A percentile compares a stretch with the other conserved stretches of the same genome.
Conservation (phyloP, 257 asterid species). For the Oldenlandia corymbosa region DNA sequence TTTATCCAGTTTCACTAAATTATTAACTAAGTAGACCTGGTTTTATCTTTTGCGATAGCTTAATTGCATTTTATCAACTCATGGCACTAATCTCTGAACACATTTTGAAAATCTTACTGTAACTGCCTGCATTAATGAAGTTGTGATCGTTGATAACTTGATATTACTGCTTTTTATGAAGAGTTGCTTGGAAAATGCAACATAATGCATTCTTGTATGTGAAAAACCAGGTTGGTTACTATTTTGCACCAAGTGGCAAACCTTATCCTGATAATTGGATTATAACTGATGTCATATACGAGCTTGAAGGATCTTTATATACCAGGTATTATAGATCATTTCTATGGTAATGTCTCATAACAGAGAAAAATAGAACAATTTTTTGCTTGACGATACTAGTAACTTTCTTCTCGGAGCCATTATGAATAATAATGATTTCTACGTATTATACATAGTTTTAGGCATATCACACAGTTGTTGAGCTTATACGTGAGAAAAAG, state of each 20-base stretch:
- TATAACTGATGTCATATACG: constrained; percentile 78
- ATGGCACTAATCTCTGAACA: neutral
- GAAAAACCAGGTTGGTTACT: constrained; percentile 85
- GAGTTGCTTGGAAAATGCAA: too few species aligned
- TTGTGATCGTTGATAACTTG: neutral
- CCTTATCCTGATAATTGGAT: constrained; percentile 99
- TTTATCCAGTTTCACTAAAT: neutral
- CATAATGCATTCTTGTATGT: constrained; percentile 21
- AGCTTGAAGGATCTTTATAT: constrained; percentile 80
- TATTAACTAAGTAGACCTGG: neutral
- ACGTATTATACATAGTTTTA: neutral
- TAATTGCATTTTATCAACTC: neutral
- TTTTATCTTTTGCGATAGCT: neutral
- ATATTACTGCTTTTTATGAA: neutral
- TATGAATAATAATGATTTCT: neutral
- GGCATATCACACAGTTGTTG: neutral
- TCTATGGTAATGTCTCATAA: neutral
- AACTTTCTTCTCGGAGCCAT: neutral
- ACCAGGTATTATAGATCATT: constrained; percentile 49
- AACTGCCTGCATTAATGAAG: neutral
- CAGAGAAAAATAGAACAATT: neutral
- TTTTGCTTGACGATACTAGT: neutral
- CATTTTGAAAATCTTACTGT: neutral
- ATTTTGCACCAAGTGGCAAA: constrained; percentile 98
- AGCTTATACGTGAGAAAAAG: neutral